Evolutionary conservation across 2,329 filamentous ascomycete species (phyloP), one percentile per base, ranked within the genome.

Genomic region (Talaromyces sp.): DNA sequence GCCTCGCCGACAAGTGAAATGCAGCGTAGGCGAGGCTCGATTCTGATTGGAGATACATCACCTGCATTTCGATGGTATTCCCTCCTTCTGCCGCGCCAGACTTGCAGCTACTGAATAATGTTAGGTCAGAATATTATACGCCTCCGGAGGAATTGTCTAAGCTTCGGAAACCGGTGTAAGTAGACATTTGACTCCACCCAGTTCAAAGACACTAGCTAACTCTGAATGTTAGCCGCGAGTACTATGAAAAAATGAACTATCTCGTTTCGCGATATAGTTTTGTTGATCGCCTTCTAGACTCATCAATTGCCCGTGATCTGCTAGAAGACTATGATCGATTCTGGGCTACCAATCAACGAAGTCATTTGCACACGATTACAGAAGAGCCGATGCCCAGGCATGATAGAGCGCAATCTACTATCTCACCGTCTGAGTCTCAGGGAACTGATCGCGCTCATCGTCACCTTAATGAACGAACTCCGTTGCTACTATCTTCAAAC

Each of bases 221-320:
- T 11, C 6, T 63, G 51, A 22, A 13, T 68, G 17, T 47, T n/a
- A 89, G 87, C 67, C 90, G 93, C 56, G 75, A 89, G 73, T 97
- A 97, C 80, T 96, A 98, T 74, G 89, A 96, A 81, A 88, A 91
- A 51, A 94, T 89, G 74, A 98, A 98, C 79, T 88, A 89, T 70
- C 83, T 97, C 51, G 88, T 98, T 66, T 91, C 95, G 76, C 91
- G 96, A 75, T 98, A 97, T 76, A 84, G 96, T 68, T 97, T 96
- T 76, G 97, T 97, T 71, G 94, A 97, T 78, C 87, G 90, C 61
- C 83, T 98, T 65, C 85, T 98, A 67, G 93, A 97, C 78, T 97
- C 92, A 8, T 93, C 92, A 34, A 86, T 97, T n/a, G 93, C 93
- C 1, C 93, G 96, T 74, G 89, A 94, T 72, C 83, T 98, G 53